Conservation (phyloP, 371 early-diverging fungal genomes). For the Nematocida ironsii region DNA sequence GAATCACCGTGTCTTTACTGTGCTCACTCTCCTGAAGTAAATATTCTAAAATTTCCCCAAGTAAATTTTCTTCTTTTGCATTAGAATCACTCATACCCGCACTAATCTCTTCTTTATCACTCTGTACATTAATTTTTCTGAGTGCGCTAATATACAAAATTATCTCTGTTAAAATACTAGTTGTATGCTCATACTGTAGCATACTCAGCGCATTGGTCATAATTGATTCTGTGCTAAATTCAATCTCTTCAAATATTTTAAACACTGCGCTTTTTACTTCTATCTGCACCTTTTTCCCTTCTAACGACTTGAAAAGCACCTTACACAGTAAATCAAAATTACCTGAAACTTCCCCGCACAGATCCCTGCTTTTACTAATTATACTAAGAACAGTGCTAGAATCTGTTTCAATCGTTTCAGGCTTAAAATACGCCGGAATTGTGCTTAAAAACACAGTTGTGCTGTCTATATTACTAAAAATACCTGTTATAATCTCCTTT, state of each 20-base stretch:
- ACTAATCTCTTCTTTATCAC: no score
- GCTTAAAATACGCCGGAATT: constrained; percentile 12
- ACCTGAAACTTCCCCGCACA: constrained; percentile 12
- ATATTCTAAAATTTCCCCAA: constrained; percentile 27
- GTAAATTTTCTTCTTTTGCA: background rate
- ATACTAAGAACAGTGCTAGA: constrained; percentile 1
- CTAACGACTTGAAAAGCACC: constrained; percentile 27
- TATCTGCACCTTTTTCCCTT: constrained; percentile 26
- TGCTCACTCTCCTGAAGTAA: constrained; percentile 18
- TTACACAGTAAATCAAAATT: constrained; percentile 53
- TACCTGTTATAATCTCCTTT: constrained; percentile 29
- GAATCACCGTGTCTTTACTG: constrained; percentile 38
- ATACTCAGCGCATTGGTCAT: background rate
- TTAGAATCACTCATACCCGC: background rate
- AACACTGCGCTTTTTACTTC: constrained; percentile 50
- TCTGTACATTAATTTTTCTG: background rate
- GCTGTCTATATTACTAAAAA: constrained; percentile 44
- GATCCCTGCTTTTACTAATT: constrained; percentile 18
- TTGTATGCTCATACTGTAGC: constrained; percentile 53
- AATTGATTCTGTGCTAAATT: background rate
- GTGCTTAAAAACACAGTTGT: constrained; percentile 46
- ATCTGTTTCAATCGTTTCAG: background rate
- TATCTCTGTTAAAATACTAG: constrained; percentile 30
- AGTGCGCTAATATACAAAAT: constrained; percentile 31
- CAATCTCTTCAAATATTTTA: constrained; percentile 39